Conservation (phyloP, 2,329 filamentous ascomycete species). For the Neofusicoccum kwambonambiense region DNA sequence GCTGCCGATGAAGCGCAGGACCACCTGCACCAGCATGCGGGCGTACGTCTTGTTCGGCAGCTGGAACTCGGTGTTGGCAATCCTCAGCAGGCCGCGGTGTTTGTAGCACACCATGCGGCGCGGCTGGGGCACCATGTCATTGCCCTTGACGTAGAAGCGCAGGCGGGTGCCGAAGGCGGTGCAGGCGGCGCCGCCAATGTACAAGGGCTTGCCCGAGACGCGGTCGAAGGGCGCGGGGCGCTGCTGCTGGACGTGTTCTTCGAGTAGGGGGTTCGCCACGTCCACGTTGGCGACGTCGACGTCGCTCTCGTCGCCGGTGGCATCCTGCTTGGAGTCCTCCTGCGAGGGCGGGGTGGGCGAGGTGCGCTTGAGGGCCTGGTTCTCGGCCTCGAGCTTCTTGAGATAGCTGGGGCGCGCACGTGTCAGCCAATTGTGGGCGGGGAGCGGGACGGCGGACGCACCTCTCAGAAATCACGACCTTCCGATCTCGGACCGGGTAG, state of each 20-base stretch:
- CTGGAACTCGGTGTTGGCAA: slow-evolving; percentile 20
- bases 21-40: slow-evolving; percentile 24
- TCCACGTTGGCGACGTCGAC: slow-evolving; percentile 19
- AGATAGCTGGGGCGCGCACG: slow-evolving; percentile 19
- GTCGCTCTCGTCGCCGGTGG: not conserved
- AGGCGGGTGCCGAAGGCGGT: slow-evolving; percentile 26
- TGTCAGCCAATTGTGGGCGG: not conserved
- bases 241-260: slow-evolving; percentile 22
- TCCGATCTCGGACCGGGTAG: slow-evolving; percentile 25
- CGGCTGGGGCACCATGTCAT: slow-evolving; percentile 23
- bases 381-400: slow-evolving; percentile 25
- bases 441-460: not conserved
- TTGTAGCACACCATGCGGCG: slow-evolving; percentile 20
- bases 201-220: slow-evolving; percentile 19
- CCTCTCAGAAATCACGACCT: slow-evolving; percentile 26
- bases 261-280: slow-evolving; percentile 26
- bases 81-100: slow-evolving; percentile 16
- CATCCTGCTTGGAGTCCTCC: not conserved
- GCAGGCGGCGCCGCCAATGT: slow-evolving; percentile 26
- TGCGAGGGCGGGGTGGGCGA: slow-evolving; percentile 12
- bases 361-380: slow-evolving; percentile 19
- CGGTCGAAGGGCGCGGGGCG: slow-evolving; percentile 16
- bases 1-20: slow-evolving; percentile 23
- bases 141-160: slow-evolving; percentile 22
- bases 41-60: slow-evolving; percentile 27